A percentile compares a stretch with the other conserved stretches of the same genome.
phyloP scores from a whole-genome alignment of 257 asterid genomes.

The Nicotiana undulata region DNA sequence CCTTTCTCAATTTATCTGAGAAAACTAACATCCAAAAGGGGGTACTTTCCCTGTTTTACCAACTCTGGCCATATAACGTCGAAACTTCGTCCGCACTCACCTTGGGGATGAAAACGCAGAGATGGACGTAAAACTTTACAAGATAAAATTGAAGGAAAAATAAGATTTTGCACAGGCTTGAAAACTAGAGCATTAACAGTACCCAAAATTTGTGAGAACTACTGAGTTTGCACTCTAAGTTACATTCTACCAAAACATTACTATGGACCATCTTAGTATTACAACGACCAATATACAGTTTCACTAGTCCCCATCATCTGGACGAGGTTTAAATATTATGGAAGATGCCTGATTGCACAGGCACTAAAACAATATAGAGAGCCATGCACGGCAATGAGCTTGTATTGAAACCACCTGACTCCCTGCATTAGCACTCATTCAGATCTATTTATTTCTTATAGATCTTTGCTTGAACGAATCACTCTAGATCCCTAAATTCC shows the following conservation, averaged over 20 bases:
- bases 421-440: neutral
- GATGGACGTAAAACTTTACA: neutral
- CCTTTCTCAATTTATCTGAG: no score
- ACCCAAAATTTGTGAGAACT: neutral
- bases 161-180: neutral
- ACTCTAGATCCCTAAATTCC: constrained; percentile 16
- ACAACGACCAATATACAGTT: neutral
- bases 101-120: neutral
- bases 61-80: no score
- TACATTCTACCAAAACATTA: neutral
- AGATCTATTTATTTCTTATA: constrained; percentile 13
- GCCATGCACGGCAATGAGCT: neutral
- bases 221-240: neutral
- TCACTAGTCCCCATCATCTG: neutral
- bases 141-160: neutral
- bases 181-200: neutral
- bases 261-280: neutral
- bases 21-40: no score
- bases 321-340: neutral
- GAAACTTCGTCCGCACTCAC: no score
- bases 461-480: constrained; percentile 15
- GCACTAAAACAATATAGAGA: neutral
- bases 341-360: neutral
- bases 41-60: no score
- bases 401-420: neutral